Percentiles rank a stretch among this genome's conserved stretches.
Evolutionary conservation across 2,329 filamentous ascomycete species (phyloP).

Genomic region (Alternaria longipes): DNA sequence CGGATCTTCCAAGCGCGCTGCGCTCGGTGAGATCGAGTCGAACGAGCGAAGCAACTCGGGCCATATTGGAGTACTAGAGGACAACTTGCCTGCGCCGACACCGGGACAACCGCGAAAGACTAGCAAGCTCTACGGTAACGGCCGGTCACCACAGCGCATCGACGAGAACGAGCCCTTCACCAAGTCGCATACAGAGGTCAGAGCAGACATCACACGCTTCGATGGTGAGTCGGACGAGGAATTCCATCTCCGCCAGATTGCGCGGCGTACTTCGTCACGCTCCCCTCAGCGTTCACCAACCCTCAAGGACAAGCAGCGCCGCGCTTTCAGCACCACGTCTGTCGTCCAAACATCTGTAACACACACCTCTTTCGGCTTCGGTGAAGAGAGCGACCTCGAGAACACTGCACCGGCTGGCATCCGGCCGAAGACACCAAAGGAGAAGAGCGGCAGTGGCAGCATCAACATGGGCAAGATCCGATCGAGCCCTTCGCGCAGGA

Average conservation of each 20-base stretch:
- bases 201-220: slow-evolving; percentile 66
- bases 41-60: slow-evolving; percentile 66
- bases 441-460: slow-evolving; percentile 53
- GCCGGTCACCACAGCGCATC: slow-evolving; percentile 46
- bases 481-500: slow-evolving; percentile 56
- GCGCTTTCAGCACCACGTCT: slow-evolving; percentile 77
- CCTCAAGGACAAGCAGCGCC: slow-evolving; percentile 69
- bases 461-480: slow-evolving; percentile 58
- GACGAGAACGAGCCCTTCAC: slow-evolving; percentile 62
- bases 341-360: slow-evolving; percentile 54
- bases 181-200: slow-evolving; percentile 66
- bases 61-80: slow-evolving; percentile 75
- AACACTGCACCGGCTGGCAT: slow-evolving; percentile 50
- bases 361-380: slow-evolving; percentile 45
- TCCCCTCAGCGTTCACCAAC: slow-evolving; percentile 68
- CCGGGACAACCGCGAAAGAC: slow-evolving; percentile 95
- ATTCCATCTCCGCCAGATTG: slow-evolving; percentile 71
- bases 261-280: slow-evolving; percentile 69
- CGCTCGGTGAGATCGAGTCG: slow-evolving; percentile 92
- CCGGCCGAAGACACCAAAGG: slow-evolving; percentile 57
- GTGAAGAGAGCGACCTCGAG: slow-evolving; percentile 59
- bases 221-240: slow-evolving; percentile 81
- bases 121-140: slow-evolving; percentile 75
- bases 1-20: slow-evolving; percentile 77
- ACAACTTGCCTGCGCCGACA: slow-evolving; percentile 92